Conservation (phyloP, 768 basidiomycete species). For the Porpolomopsis calyptriformis region DNA sequence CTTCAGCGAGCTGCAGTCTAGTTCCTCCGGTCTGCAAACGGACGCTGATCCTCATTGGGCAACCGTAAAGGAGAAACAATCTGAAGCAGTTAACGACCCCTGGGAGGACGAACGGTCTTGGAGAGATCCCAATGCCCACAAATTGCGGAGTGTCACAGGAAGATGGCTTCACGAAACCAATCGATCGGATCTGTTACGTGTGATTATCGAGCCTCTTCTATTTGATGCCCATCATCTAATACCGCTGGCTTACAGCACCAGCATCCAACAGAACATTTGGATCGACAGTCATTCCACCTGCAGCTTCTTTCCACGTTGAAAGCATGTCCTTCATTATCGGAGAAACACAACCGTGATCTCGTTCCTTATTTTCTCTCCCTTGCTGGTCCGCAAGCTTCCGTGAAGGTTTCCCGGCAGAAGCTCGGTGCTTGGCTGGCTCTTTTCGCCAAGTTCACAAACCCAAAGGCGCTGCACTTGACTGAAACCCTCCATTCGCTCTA, state of each 20-base stretch:
- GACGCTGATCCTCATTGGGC: conserved; percentile 5
- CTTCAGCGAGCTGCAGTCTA: conserved; percentile 47
- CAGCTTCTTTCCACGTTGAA: conserved; percentile 67
- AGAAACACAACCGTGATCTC: conserved; percentile 81
- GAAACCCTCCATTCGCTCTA: conserved; percentile 58
- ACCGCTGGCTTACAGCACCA: conserved; percentile 17
- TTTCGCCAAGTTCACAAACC: conserved; percentile 85
- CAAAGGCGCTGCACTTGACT: conserved; percentile 73
- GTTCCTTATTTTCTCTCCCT: conserved; percentile 70
- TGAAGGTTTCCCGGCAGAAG: conserved; percentile 46
- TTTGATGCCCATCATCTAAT: background rate
- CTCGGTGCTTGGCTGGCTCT: conserved; percentile 72
- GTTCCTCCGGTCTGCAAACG: conserved; percentile 14
- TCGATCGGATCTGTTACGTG: conserved; percentile 24
- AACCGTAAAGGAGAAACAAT: conserved; percentile 8
- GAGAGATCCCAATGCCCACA: conserved; percentile 67
- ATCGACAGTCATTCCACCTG: conserved; percentile 63
- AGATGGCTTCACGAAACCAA: conserved; percentile 35
- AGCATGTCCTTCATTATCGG: conserved; percentile 61
- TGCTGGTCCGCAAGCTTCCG: conserved; percentile 27
- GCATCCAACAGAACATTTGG: conserved; percentile 46
- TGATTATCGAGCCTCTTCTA: conserved; percentile 11
- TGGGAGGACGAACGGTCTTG: conserved; percentile 70
- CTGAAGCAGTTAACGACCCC: conserved; percentile 26
- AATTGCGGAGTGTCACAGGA: conserved; percentile 36